phyloP scores from a whole-genome alignment of 805 yeast species.

The Starmerella cellae region DNA sequence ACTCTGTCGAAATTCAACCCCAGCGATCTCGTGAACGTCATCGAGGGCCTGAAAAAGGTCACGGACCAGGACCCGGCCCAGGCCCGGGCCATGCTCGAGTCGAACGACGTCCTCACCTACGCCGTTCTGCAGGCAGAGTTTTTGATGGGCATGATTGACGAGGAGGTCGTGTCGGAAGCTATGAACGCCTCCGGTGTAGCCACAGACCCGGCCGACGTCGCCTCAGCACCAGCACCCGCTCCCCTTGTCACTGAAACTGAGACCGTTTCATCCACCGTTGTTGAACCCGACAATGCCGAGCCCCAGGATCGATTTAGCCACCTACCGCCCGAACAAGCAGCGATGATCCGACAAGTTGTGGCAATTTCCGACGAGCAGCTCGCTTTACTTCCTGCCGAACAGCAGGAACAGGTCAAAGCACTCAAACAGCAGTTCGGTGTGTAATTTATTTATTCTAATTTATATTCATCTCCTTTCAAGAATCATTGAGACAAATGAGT shows the following conservation, averaged over 20 bases:
- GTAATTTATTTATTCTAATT: neutral
- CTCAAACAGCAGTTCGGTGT: conserved; percentile 16
- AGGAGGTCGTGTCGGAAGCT: conserved; percentile 20
- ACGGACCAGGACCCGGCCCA: conserved; percentile 43
- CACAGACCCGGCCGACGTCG: conserved; percentile 6
- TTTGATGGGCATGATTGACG: conserved; percentile 29
- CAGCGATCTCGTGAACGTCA: conserved; percentile 35
- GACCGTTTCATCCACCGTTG: neutral
- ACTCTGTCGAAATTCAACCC: conserved; percentile 41
- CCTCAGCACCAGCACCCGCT: neutral
- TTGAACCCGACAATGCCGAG: neutral
- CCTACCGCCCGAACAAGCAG: conserved; percentile 32
- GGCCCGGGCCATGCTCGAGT: conserved; percentile 46
- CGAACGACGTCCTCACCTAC: conserved; percentile 62
- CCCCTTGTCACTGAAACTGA: neutral
- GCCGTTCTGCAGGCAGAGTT: conserved; percentile 62
- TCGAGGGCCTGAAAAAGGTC: conserved; percentile 47
- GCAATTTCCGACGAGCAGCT: conserved; percentile 39
- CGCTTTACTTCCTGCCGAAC: conserved; percentile 37
- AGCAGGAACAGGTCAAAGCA: conserved; percentile 24
- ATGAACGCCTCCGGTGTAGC: conserved; percentile 9
- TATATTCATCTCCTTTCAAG: neutral
- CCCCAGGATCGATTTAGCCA: conserved; percentile 14
- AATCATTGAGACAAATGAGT: too few species aligned
- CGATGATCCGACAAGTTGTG: conserved; percentile 38